Base-by-base conservation (phyloP, 352 stramenopile genomes). In the Globisporangium solare region DNA sequence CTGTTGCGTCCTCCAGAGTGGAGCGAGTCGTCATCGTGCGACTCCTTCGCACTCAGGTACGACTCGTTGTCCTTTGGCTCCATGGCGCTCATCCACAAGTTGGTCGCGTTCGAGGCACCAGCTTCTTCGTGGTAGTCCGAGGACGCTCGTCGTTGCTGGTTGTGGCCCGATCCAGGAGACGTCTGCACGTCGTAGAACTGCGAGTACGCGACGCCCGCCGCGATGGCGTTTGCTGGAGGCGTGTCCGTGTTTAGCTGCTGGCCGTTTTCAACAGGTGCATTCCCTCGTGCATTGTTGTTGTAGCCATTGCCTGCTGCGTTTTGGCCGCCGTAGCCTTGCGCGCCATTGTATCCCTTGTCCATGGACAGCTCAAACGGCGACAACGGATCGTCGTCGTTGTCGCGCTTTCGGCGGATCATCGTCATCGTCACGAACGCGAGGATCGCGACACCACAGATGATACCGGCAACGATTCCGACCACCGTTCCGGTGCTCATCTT, bases 321-420 rank as follows among this genome's bases (percentile, higher is more conserved):
- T 17, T 60, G 66, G 40, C 67, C 61, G 56, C 76, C 79, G 66
- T 83, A 79, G 56, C 72, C 71, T 54, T 79, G 68, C n/a, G 58
- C 60, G 35, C 49, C 67, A 42, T 66, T 71, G 68, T 86, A 89
- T 37, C 75, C 76, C 76, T 92, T 92, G 70, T 92, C 82, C 79
- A 92, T 89, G 35, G 82, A 92, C 35, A 92, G 71, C 67, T 92
- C 79, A 51, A 92, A 92, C 2, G 82, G 82, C 63, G 82, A 92
- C 51, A 92, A 59, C 56, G 82, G 82, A 51, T 92, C 82, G 54
- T 92, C 82, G 32, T 92, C 77, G 6, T 64, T 53, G 15, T 89
- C 76, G 37, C 74, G 73, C 39, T 71, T 70, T 51, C 68, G 71
- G 61, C 77, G 82, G 17, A 85, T 76, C 24, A 76, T 32, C 24